phyloP scores from a whole-genome alignment of 805 yeast species.

The Metschnikowia vanudenii region DNA sequence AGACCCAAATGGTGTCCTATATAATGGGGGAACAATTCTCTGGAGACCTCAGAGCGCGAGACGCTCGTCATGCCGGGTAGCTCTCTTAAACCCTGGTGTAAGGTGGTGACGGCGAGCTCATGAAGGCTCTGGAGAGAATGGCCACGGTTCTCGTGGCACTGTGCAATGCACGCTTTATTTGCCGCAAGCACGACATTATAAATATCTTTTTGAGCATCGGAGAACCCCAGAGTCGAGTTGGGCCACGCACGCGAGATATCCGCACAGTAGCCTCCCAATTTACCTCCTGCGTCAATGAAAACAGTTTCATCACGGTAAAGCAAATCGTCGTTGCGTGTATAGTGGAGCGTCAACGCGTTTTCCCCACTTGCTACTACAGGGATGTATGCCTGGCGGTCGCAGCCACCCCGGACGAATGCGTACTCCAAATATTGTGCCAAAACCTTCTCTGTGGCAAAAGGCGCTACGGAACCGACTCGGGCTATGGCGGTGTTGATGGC shows the following conservation, averaged over 20 bases:
- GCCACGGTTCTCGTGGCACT: conserved; percentile 55
- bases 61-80: conserved; percentile 61
- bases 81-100: conserved; percentile 65
- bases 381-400: conserved; percentile 84
- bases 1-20: conserved; percentile 94
- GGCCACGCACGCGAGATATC: conserved; percentile 99
- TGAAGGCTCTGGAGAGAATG: conserved; percentile 74
- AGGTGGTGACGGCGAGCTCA: conserved; percentile 54
- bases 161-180: conserved; percentile 71
- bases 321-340: conserved; percentile 86
- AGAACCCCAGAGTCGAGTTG: conserved; percentile 63
- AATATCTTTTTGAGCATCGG: conserved; percentile 76
- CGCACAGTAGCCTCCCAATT: conserved; percentile 89
- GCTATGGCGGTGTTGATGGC: conserved; percentile 85
- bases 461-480: conserved; percentile 39
- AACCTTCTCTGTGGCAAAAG: conserved; percentile 70
- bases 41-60: conserved; percentile 50
- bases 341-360: conserved; percentile 89
- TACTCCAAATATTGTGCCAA: conserved; percentile 80
- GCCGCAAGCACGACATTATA: conserved; percentile 87
- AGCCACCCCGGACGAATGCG: conserved; percentile 80
- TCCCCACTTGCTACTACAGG: conserved; percentile 96
- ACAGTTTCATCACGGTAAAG: conserved; percentile 78
- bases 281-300: conserved; percentile 93
- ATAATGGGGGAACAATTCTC: conserved; percentile 80